phyloP scores from a whole-genome alignment of 805 yeast species.

The Candida fluviatilis region DNA sequence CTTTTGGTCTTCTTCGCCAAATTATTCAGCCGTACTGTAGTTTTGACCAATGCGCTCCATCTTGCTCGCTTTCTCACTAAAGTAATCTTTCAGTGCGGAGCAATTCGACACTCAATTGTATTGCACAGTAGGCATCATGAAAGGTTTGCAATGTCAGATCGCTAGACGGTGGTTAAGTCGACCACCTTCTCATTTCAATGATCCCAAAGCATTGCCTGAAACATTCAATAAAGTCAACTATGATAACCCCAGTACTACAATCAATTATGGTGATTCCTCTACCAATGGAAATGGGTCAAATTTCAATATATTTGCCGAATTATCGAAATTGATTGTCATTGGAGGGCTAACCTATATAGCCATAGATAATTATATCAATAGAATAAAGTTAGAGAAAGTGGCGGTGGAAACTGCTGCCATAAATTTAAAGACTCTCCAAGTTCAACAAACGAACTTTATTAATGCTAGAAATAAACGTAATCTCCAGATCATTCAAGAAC shows the following conservation, averaged over 20 bases:
- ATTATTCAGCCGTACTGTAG: too few relatives aligned
- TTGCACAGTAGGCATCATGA: too few relatives aligned
- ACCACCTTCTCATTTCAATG: constrained; percentile 23
- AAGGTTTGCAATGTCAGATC: not conserved
- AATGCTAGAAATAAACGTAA: constrained; percentile 51
- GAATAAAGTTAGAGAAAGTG: constrained; percentile 34
- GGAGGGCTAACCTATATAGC: constrained; percentile 45
- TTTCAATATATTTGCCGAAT: constrained; percentile 18
- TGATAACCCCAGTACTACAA: too few relatives aligned
- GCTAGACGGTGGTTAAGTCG: not conserved
- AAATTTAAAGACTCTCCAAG: constrained; percentile 33
- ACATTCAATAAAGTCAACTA: too few relatives aligned
- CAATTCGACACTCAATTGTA: too few relatives aligned
- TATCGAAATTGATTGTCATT: constrained; percentile 40
- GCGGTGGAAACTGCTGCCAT: constrained; percentile 33
- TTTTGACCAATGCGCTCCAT: too few relatives aligned
- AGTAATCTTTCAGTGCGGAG: too few relatives aligned
- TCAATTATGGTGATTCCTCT: too few relatives aligned
- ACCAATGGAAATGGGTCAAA: not conserved
- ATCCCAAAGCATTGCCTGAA: constrained; percentile 16
- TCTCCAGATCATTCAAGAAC: constrained; percentile 47
- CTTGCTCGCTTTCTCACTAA: too few relatives aligned
- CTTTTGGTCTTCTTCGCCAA: too few relatives aligned
- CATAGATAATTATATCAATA: constrained; percentile 44
- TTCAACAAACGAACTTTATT: constrained; percentile 46